phyloP scores from a whole-genome alignment of 352 stramenopile genomes.

The Phytophthora pisi region DNA sequence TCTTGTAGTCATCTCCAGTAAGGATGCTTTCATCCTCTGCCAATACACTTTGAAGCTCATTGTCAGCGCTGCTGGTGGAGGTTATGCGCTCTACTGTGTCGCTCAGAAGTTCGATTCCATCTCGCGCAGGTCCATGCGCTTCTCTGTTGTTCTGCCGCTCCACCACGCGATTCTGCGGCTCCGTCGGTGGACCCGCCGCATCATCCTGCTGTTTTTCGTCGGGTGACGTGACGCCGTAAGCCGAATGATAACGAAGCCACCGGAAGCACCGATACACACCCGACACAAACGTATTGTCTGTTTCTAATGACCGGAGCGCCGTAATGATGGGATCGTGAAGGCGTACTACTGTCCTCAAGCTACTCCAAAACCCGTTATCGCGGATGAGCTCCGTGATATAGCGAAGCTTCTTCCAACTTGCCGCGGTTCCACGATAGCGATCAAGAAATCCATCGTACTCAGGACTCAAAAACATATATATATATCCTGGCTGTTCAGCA shows the following conservation, averaged over 20 bases:
- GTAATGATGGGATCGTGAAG: conserved; percentile 6
- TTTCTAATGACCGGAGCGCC: background rate
- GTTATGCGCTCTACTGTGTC: background rate
- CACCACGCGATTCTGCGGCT: background rate
- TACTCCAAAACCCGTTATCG: conserved; percentile 12
- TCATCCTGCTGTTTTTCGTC: background rate
- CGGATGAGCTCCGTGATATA: conserved; percentile 5
- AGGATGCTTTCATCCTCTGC: background rate
- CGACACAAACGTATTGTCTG: conserved; percentile 1
- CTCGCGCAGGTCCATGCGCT: background rate
- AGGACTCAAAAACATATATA: conserved; percentile 2
- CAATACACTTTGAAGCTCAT: background rate
- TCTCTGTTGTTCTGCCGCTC: background rate
- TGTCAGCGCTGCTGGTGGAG: background rate
- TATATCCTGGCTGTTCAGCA: conserved; percentile 10
- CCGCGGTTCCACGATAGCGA: conserved; percentile 11
- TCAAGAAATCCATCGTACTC: conserved; percentile 7
- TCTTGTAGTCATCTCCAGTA: background rate
- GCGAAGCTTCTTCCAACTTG: conserved; percentile 2
- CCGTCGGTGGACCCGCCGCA: background rate
- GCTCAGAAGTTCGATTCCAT: background rate
- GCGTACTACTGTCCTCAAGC: conserved; percentile 9
- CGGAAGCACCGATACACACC: background rate
- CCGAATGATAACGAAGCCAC: background rate
- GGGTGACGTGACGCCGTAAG: background rate